Evolutionary conservation across 352 stramenopile genomes (phyloP), one percentile per base, ranked within the genome.

Genomic region (Phytophthora uliginosa): DNA sequence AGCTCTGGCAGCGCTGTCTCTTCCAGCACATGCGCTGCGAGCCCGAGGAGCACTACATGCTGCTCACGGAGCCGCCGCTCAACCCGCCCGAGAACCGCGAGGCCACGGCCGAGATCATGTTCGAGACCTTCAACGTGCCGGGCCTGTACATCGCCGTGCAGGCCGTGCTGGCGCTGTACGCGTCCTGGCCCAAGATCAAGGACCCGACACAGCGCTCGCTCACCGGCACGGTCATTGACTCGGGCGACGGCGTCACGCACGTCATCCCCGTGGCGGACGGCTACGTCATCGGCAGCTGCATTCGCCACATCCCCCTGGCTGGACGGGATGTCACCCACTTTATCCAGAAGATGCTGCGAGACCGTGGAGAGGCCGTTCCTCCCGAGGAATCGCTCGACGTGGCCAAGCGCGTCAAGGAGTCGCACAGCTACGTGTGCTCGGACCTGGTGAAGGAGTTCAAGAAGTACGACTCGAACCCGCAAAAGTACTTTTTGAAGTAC

Each of bases 41-140:
- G 66, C 95, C 95, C 0, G 94, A 98, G 72, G 95, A 98, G 66
- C 95, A 98, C 80, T 97, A 97, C 63, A 92, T 98, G 77, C 59
- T 95, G 55, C 78, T 96, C 52, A 99, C 95, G 22, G 95, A 99
- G 71, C 92, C 95, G 36, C 94, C 94, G 10, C 79, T 98, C 6
- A 99, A 98, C 77, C 97, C 96, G 15, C 96, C 95, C 0, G 97
- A 99, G 84, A 99, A 99, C 81, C 85, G 93, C 45, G 96, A 99
- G 72, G 93, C 95, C 58, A 98, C 96, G 34, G 96, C 95, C 36
- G 95, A 99, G 84, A 98, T 99, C 79, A 98, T 99, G 94, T 99
- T 99, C 65, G 95, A 99, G 82, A 98, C 95, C 28, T 99, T 98
- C 74, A 99, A 99, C 74, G 95, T 98, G 3, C 95, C 95, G 0